phyloP scores from a whole-genome alignment of 1,284 basidiomycete species.

The Agroathelia rolfsii region DNA sequence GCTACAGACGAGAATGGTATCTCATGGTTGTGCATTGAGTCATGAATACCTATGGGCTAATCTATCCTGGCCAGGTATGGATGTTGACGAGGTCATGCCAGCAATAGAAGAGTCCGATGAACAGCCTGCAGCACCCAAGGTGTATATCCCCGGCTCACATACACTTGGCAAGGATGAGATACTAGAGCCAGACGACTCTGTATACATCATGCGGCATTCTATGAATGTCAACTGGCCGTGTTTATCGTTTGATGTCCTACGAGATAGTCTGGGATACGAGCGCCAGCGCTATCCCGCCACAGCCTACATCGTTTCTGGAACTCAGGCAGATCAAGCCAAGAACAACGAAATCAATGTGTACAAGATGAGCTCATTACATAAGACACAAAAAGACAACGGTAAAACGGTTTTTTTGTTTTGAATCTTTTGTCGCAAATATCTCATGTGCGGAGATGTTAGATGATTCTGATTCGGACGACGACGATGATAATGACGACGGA shows the following conservation, averaged over 20 bases:
- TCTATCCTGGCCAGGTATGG: constrained; percentile 54
- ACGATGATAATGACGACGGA: constrained; percentile 69
- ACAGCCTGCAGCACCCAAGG: constrained; percentile 35
- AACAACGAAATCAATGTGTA: constrained; percentile 85
- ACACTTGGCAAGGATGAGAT: constrained; percentile 76
- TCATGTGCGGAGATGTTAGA: constrained; percentile 22
- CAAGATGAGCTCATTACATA: constrained; percentile 80
- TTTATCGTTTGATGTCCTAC: constrained; percentile 89
- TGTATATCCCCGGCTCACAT: constrained; percentile 62
- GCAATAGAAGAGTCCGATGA: constrained; percentile 67
- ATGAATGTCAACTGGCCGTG: constrained; percentile 95
- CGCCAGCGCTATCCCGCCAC: constrained; percentile 86
- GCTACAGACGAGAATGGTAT: constrained; percentile 48
- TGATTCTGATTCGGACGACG: constrained; percentile 59
- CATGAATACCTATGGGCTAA: no score
- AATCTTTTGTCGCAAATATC: constrained; percentile 11
- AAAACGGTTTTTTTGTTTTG: constrained; percentile 17
- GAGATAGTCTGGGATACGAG: constrained; percentile 84
- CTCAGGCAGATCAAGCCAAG: constrained; percentile 65
- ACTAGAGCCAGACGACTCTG: constrained; percentile 89
- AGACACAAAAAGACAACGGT: constrained; percentile 80
- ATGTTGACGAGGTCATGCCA: constrained; percentile 56
- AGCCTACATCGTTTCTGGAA: constrained; percentile 83
- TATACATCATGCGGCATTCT: constrained; percentile 92
- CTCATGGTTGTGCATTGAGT: constrained; percentile 13